These are phyloP conservation scores for Penicillium sp. DNA, from an alignment of 2,329 filamentous ascomycete species.

Conservation along the genomic window DNA sequence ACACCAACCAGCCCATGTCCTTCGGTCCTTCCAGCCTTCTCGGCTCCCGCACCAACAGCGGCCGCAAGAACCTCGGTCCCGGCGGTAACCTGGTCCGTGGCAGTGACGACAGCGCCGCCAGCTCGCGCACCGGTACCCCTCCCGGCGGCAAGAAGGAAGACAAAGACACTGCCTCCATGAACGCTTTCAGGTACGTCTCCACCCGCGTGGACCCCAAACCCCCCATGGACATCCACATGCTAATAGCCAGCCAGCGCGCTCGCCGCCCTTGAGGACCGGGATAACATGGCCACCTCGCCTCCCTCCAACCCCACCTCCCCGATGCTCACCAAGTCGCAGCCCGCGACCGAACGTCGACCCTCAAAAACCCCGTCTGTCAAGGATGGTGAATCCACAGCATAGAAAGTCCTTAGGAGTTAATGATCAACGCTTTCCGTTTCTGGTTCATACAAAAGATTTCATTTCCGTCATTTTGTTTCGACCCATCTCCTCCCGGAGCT, in stretches of 20 bases:
- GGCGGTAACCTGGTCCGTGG: slow-evolving; percentile 71
- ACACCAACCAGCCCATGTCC: slow-evolving; percentile 62
- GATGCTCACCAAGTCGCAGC: slow-evolving; percentile 49
- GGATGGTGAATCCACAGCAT: slow-evolving; percentile 43
- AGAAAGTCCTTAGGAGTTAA: slow-evolving; percentile 39
- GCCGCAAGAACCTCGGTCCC: slow-evolving; percentile 70
- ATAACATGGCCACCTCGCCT: slow-evolving; percentile 51
- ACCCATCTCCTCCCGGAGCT: background rate
- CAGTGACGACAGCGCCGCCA: slow-evolving; percentile 82
- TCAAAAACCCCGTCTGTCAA: slow-evolving; percentile 46
- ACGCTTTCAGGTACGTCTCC: slow-evolving; percentile 83
- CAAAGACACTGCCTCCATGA: slow-evolving; percentile 67
- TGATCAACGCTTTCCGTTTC: slow-evolving; percentile 40
- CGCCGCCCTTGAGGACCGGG: slow-evolving; percentile 48
- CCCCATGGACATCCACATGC: slow-evolving; percentile 1
- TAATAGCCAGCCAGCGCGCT: slow-evolving; percentile 43
- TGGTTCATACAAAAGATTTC: slow-evolving; percentile 34
- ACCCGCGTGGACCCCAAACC: background rate
- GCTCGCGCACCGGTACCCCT: slow-evolving; percentile 87
- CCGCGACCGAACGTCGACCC: slow-evolving; percentile 45
- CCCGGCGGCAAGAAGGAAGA: slow-evolving; percentile 66
- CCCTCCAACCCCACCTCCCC: slow-evolving; percentile 53
- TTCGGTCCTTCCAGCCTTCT: slow-evolving; percentile 88
- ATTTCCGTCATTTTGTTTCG: slow-evolving; percentile 15
- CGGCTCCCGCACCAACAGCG: slow-evolving; percentile 86